phyloP scores from a whole-genome alignment of 164 flowering plant genomes.

The Aristolochia californica region DNA sequence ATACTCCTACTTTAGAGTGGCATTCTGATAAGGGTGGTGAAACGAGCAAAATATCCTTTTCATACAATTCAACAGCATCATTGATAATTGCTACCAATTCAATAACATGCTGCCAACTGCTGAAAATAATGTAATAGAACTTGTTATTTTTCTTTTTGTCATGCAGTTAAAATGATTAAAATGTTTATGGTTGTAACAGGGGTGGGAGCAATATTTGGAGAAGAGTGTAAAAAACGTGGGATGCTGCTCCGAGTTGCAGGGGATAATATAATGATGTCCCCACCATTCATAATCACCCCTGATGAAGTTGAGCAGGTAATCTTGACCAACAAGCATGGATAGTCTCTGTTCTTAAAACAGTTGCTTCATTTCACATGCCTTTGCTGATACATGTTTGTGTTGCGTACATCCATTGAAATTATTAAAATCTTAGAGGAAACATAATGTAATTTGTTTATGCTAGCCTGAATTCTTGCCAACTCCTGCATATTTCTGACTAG shows the following conservation, averaged over 20 bases:
- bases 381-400: too few species aligned
- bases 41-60: too few species aligned
- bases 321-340: background rate
- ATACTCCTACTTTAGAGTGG: too few species aligned
- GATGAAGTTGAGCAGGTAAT: constrained; percentile 72
- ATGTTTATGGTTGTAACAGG: constrained; percentile 31
- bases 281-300: constrained; percentile 68
- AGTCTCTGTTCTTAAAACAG: background rate
- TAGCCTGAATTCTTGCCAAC: background rate
- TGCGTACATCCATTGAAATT: background rate
- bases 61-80: too few species aligned
- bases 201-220: constrained; percentile 78
- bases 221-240: constrained; percentile 77
- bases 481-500: too few species aligned
- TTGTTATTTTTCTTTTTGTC: background rate
- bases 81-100: too few species aligned
- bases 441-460: background rate
- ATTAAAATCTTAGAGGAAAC: background rate
- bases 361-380: too few species aligned
- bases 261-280: constrained; percentile 86
- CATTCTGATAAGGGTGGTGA: too few species aligned
- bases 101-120: background rate
- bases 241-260: constrained; percentile 92
- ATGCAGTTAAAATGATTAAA: background rate
- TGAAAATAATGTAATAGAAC: background rate